These are phyloP conservation scores for Leptographium procerum DNA, from an alignment of 2,329 filamentous ascomycete species.

Conservation along the genomic window DNA sequence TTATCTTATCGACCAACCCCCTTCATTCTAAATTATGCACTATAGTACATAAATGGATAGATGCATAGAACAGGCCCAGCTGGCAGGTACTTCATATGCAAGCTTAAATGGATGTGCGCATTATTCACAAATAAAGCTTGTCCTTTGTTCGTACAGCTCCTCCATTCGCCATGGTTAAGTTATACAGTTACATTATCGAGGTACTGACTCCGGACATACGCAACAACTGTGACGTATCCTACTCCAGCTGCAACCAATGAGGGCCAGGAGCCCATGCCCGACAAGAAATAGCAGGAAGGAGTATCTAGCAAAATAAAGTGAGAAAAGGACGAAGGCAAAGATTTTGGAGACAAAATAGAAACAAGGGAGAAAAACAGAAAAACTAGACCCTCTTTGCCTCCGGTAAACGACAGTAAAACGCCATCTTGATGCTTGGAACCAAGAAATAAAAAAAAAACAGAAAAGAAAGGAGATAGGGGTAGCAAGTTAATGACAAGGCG, in stretches of 20 bases:
- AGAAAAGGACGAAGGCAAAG: background rate
- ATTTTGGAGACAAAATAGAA: background rate
- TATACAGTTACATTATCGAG: background rate
- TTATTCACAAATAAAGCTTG: background rate
- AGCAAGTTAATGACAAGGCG: background rate
- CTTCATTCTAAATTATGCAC: background rate
- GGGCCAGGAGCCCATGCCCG: background rate
- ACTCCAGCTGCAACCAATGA: background rate
- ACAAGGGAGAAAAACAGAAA: background rate
- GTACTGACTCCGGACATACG: background rate
- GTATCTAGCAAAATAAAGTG: background rate
- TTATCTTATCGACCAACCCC: background rate
- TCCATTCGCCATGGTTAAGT: background rate
- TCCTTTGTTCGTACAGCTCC: background rate
- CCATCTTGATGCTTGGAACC: constrained; percentile 1
- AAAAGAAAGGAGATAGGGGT: background rate
- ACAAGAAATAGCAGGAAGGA: background rate
- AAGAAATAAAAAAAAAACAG: background rate
- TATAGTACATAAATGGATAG: background rate
- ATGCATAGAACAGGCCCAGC: too few relatives aligned
- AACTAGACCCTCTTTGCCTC: background rate
- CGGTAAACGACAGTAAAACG: background rate
- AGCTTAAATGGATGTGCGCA: too few relatives aligned
- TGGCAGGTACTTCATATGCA: too few relatives aligned
- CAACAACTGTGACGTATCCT: background rate